Evolutionary conservation across 2,329 filamentous ascomycete genomes (phyloP).

Genomic region (Fusarium nurragi): DNA sequence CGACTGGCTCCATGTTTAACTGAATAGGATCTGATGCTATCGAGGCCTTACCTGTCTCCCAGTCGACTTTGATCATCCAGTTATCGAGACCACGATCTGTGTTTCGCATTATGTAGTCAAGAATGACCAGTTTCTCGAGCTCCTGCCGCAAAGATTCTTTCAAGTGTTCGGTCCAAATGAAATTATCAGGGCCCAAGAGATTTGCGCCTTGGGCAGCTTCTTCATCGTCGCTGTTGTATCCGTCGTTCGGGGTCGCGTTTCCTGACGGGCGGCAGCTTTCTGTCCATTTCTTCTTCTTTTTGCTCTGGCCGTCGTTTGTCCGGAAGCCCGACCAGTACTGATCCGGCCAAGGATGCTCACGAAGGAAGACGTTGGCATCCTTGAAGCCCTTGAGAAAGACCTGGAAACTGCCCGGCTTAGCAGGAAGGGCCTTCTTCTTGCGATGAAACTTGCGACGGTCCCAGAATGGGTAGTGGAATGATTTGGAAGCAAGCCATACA

Average conservation of each 20-base stretch:
- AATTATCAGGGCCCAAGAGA: conserved; percentile 64
- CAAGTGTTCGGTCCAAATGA: conserved; percentile 86
- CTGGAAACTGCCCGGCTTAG: conserved; percentile 95
- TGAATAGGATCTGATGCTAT: conserved; percentile 83
- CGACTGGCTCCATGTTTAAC: conserved; percentile 67
- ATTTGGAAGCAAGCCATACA: conserved; percentile 92
- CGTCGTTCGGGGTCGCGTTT: conserved; percentile 63
- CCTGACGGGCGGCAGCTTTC: conserved; percentile 78
- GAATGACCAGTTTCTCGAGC: conserved; percentile 93
- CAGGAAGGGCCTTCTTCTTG: conserved; percentile 85
- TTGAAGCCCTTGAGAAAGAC: conserved; percentile 97
- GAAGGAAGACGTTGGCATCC: conserved; percentile 93
- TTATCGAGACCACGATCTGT: conserved; percentile 97
- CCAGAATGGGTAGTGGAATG: conserved; percentile 99
- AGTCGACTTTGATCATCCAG: conserved; percentile 99
- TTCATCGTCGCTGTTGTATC: conserved; percentile 71
- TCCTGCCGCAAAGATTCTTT: conserved; percentile 95
- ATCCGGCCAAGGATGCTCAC: conserved; percentile 97
- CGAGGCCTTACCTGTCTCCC: conserved; percentile 81
- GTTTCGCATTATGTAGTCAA: conserved; percentile 99
- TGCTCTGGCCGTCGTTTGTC: conserved; percentile 71
- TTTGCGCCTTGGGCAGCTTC: conserved; percentile 59
- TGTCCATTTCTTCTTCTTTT: conserved; percentile 72
- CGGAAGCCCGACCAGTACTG: conserved; percentile 79
- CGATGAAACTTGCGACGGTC: conserved; percentile 87